These are phyloP conservation scores for Vaccinium macrocarpon DNA, from an alignment of 148 eudicot species.

Conservation along the genomic window DNA sequence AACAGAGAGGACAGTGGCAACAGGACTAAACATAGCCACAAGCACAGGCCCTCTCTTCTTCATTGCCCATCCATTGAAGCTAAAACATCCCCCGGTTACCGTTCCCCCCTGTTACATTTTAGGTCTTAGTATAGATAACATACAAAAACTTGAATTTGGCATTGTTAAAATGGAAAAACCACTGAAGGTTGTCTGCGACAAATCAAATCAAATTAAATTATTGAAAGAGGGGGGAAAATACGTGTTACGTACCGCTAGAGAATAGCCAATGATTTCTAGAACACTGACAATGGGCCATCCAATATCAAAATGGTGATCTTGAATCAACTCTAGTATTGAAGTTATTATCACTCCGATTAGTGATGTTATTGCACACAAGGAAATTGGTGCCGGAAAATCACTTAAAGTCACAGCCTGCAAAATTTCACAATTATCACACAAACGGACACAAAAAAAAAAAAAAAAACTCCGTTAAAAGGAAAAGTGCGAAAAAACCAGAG, in stretches of 20 bases:
- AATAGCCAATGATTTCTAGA: slow-evolving; percentile 32
- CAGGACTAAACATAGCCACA: slow-evolving; percentile 70
- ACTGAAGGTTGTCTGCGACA: background rate
- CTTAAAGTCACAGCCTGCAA: slow-evolving; percentile 54
- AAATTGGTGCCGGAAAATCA: slow-evolving; percentile 69
- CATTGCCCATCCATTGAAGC: slow-evolving; percentile 82
- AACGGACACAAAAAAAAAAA: background rate
- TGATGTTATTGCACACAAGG: slow-evolving; percentile 61
- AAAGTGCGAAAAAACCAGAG: background rate
- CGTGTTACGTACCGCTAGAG: slow-evolving; percentile 43
- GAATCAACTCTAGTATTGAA: slow-evolving; percentile 31
- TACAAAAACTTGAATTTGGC: background rate
- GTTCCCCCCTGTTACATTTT: slow-evolving; percentile 35
- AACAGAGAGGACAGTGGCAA: slow-evolving; percentile 56
- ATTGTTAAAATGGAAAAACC: background rate
- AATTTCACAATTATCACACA: background rate
- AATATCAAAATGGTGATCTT: slow-evolving; percentile 29
- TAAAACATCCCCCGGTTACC: slow-evolving; percentile 47
- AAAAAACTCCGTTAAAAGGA: background rate
- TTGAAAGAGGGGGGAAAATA: background rate
- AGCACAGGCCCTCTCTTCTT: slow-evolving; percentile 78
- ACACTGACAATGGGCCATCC: slow-evolving; percentile 43
- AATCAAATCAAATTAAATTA: background rate
- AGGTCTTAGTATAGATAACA: too few species aligned
- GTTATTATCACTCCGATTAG: slow-evolving; percentile 51